phyloP scores from a whole-genome alignment of 345 rosid genomes.

The Salix udensis region DNA sequence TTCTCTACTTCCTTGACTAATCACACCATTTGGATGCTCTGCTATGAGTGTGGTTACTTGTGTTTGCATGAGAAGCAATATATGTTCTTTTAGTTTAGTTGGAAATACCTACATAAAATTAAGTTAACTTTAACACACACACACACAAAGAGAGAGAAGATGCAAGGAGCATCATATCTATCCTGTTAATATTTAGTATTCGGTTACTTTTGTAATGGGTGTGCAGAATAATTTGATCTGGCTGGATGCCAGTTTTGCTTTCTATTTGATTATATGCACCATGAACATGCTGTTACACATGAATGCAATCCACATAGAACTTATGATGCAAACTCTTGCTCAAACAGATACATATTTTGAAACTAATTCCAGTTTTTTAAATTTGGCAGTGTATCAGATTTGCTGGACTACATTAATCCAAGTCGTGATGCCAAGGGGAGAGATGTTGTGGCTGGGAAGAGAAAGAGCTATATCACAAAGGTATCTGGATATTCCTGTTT shows the following conservation, averaged over 20 bases:
- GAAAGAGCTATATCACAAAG: conserved; percentile 65
- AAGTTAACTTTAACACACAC: not conserved
- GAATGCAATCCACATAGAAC: conserved; percentile 6
- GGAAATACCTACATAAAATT: not conserved
- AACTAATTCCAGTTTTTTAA: conserved; percentile 24
- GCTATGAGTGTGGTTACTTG: not conserved
- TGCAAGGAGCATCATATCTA: not conserved
- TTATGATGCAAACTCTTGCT: conserved; percentile 4
- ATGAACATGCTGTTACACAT: not conserved
- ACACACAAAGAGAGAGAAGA: not conserved
- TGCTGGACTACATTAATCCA: conserved; percentile 93
- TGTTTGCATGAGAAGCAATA: not conserved
- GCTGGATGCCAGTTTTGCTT: not conserved
- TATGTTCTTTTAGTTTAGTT: not conserved
- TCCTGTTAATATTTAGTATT: not conserved
- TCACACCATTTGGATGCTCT: not conserved
- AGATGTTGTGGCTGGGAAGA: conserved; percentile 54
- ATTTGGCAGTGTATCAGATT: conserved; percentile 82
- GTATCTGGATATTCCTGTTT: conserved; percentile 31
- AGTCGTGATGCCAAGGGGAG: conserved; percentile 72
- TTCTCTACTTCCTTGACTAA: not conserved
- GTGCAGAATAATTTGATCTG: not conserved
- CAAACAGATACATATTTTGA: not conserved
- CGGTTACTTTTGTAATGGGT: not conserved
- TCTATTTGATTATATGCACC: not conserved